phyloP scores from a whole-genome alignment of 2,329 filamentous ascomycete species.

The Cladosporium sp. region DNA sequence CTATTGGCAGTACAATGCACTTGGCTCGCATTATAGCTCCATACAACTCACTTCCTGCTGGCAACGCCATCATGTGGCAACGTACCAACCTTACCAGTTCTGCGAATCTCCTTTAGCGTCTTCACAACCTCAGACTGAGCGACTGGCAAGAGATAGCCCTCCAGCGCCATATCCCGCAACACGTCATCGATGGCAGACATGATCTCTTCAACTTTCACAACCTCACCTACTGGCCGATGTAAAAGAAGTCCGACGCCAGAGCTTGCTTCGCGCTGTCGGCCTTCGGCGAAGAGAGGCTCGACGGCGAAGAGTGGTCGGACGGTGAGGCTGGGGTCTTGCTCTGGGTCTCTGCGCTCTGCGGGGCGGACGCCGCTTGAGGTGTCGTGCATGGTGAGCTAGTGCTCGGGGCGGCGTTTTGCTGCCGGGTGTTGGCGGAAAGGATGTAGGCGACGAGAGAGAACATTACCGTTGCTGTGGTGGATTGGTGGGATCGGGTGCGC shows the following conservation, averaged over 20 bases:
- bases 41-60: background rate
- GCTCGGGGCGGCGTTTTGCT: background rate
- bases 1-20: background rate
- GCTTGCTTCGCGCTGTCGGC: background rate
- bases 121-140: background rate
- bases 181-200: slow-evolving; percentile 1
- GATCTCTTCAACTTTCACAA: background rate
- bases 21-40: background rate
- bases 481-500: too few relatives aligned
- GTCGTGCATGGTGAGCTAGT: background rate
- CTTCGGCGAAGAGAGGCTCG: background rate
- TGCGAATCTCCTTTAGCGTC: slow-evolving; percentile 2
- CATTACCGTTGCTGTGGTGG: background rate
- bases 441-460: background rate
- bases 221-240: background rate
- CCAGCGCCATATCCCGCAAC: background rate
- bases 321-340: background rate
- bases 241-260: slow-evolving; percentile 9
- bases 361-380: background rate
- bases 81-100: background rate
- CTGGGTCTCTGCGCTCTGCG: background rate
- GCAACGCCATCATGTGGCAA: background rate
- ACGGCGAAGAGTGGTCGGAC: background rate
- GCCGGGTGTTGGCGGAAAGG: background rate
- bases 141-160: slow-evolving; percentile 3